Conservation (phyloP, 169 alveolate genomes). For the Amoebophrya sp. region DNA sequence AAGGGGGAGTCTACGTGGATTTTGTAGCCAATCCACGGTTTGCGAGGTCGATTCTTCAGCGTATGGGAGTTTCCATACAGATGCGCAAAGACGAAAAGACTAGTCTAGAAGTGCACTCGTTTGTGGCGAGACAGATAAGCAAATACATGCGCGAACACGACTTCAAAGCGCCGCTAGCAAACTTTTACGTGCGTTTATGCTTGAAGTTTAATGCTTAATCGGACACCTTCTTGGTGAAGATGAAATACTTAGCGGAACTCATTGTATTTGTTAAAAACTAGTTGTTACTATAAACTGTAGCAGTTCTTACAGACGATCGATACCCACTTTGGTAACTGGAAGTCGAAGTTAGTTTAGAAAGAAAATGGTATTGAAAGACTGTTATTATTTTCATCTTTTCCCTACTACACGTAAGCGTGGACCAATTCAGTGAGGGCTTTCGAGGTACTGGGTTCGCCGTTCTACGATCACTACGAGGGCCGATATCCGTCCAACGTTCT, state of each 20-base stretch:
- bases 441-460: not conserved
- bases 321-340: too few species aligned
- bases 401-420: too few species aligned
- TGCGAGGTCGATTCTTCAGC: not conserved
- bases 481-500: not conserved
- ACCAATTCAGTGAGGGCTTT: too few species aligned
- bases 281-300: too few species aligned
- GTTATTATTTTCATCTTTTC: too few species aligned
- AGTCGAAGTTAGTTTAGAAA: too few species aligned
- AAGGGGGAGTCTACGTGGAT: not conserved
- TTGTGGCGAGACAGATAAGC: not conserved
- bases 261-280: too few species aligned
- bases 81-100: not conserved
- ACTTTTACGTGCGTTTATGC: constrained; percentile 9
- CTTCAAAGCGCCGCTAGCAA: constrained; percentile 2
- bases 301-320: too few species aligned
- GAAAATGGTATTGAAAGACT: too few species aligned
- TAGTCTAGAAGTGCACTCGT: not conserved
- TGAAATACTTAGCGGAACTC: too few species aligned
- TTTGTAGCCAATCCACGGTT: not conserved
- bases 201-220: too few species aligned
- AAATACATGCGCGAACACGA: not conserved
- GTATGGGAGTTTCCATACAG: not conserved
- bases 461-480: not conserved
- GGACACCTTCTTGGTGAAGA: too few species aligned